Evolutionary conservation across 2,329 filamentous ascomycete genomes (phyloP), one percentile per base, ranked within the genome.

Genomic region (Aspergillus intermedius): DNA sequence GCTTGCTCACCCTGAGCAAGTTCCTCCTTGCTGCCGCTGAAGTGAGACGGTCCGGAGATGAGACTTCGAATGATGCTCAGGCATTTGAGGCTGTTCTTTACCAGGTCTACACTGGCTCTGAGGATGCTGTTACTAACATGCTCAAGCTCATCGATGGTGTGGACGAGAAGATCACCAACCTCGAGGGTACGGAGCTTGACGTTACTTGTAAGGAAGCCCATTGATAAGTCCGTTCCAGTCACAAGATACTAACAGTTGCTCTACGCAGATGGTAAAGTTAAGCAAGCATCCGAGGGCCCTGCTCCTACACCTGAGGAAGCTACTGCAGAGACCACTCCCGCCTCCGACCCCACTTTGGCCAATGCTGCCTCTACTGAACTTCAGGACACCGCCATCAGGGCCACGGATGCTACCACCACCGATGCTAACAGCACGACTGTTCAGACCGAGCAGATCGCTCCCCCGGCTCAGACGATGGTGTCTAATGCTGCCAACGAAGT

Each of bases 51-150:
- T 69, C 74, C 37, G 78, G 80, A 45, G 80, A 83, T 51, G 77
- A 79, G 44, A 74, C 77, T 47, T 76, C 77, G 3, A 72, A 75
- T 13, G 78, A 83, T 58, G 79, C 73, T 55, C 78, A 76, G 60
- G 82, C 80, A 13, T 84, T 84, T 52, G 82, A 85, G 67, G 81
- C 80, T 50, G 80, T 79, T 9, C 66, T 85, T 49, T 72, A 82
- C 51, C 73, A 82, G 57, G 78, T 84, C 28, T 85, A 85, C 56
- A 81, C 80, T 53, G 82, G 82, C 37, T 80, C 81, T 50, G 69
- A 76, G 40, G 72, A 75, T 54, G 80, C 82, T 28, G 79, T 85
- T 10, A 70, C 72, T 25, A 76, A 79, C 2, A 79, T 81, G 56
- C 65, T 81, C 60, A 83, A 78, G 65, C 66, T 85, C 52, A 80